Evolutionary conservation across 176 grass and related monocot genomes (phyloP), one percentile per base, ranked within the genome.

Genomic region (Aegilops umbellulata): DNA sequence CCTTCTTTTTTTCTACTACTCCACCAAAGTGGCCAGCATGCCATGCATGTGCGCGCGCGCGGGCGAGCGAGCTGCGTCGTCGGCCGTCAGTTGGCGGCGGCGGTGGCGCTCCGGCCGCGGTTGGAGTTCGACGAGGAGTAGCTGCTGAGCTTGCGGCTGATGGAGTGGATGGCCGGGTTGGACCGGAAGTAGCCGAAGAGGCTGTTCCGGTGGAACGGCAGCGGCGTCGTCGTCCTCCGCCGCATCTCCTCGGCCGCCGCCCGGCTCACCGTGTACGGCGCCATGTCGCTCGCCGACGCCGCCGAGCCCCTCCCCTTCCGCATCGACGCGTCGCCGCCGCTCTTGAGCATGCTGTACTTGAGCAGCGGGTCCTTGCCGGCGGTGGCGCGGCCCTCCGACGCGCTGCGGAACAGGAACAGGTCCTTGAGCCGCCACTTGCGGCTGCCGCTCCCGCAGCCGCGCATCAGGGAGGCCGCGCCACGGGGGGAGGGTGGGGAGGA

Each of bases 381-480:
- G 27, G 71, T 84, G 46, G 86, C 93, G 62, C 96, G 92, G 35
- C 96, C 96, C 70, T 99, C 97, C 8, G 94, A 99, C 62, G 97
- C 92, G 61, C 94, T 99, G 10, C 97, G 75, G 86, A 99, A 99
- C 55, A 99, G 94, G 91, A 97, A 94, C 2, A 99, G 41, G 69
- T 99, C 97, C 79, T 88, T 96, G 66, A 97, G 86, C 62, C 87
- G 65, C 97, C 97, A 97, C 22, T 94, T 97, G 66, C 90, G 91
- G 88, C 94, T 97, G 6, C 94, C 88, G 83, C 95, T 90, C 13
- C 95, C 89, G 60, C 95, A 85, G 7, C 86, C 90, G 3, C 87
- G 63, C 81, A 74, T 84, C 41, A 95, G 71, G 4, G 89, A 91
- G n/a, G 69, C 73, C 14, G 69, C 73, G 1, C 86, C 73, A 0